phyloP scores from a whole-genome alignment of 805 yeast genomes.

The Sugiyamaella smithiae region DNA sequence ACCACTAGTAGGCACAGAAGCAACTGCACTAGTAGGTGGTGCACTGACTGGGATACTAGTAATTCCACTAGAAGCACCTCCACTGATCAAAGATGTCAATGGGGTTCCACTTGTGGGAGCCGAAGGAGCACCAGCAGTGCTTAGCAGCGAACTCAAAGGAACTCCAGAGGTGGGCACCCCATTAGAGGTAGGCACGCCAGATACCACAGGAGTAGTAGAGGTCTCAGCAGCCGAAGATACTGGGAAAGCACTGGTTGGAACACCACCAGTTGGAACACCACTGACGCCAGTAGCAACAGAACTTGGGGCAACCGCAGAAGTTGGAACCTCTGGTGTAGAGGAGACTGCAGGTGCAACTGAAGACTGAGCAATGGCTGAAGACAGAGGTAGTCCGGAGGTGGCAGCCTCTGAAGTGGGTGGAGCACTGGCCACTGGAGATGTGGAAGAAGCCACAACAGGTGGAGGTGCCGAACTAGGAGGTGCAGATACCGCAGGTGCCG shows the following conservation, averaged over 20 bases:
- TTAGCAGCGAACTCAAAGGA: neutral
- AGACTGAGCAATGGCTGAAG: neutral
- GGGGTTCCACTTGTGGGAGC: neutral
- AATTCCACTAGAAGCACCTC: neutral
- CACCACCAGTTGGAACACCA: neutral
- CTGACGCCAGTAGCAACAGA: neutral
- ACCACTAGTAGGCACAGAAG: no score
- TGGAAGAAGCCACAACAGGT: neutral
- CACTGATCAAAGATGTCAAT: neutral
- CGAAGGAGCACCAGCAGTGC: neutral
- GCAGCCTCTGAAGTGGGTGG: no score
- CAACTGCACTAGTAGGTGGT: neutral
- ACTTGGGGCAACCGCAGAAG: neutral
- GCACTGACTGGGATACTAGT: constrained; percentile 8
- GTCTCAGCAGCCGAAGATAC: neutral
- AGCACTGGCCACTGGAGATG: neutral
- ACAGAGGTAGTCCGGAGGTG: neutral
- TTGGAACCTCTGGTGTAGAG: neutral
- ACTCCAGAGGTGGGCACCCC: neutral
- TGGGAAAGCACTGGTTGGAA: constrained; percentile 1
- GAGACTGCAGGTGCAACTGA: neutral
- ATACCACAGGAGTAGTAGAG: neutral
- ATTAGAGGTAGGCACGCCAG: neutral
- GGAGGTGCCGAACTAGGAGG: neutral
- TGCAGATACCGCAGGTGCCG: neutral